A percentile compares a stretch with the other conserved stretches of the same genome.
These are phyloP conservation scores for Trypanosoma grayi DNA, from an alignment of 208 protist species.

Conservation along the genomic window DNA sequence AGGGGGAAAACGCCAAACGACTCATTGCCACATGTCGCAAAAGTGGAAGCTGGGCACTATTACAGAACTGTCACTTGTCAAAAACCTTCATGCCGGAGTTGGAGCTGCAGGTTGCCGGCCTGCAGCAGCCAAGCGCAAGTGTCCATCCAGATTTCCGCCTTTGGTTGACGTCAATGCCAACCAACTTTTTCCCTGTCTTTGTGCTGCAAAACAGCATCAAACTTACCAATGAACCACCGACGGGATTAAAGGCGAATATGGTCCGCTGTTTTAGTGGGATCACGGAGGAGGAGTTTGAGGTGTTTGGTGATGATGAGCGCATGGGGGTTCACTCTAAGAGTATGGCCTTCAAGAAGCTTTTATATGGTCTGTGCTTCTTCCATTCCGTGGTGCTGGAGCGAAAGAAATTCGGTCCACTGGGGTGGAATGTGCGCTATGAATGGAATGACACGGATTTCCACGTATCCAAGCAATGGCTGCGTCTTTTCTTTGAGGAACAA, in stretches of 20 bases:
- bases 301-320: conserved; percentile 32
- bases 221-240: conserved; percentile 98
- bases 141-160: conserved; percentile 93
- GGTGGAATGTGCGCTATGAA: conserved; percentile 98
- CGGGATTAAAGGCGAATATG: conserved; percentile 96
- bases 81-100: conserved; percentile 97
- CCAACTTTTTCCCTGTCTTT: conserved; percentile 96
- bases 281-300: conserved; percentile 81
- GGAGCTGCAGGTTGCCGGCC: conserved; percentile 86
- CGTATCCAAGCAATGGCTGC: conserved; percentile 93
- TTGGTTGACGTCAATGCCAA: conserved; percentile 98
- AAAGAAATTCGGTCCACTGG: conserved; percentile 96
- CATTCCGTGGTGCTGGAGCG: conserved; percentile 95
- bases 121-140: conserved; percentile 48
- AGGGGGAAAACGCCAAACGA: conserved; percentile 94
- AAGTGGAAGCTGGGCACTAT: conserved; percentile 93
- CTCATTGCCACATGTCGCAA: conserved; percentile 92
- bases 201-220: conserved; percentile 98
- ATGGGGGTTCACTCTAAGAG: conserved; percentile 67
- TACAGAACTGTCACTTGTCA: conserved; percentile 97
- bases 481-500: conserved; percentile 96
- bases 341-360: conserved; percentile 92
- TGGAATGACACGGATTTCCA: conserved; percentile 98
- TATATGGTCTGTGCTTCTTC: conserved; percentile 97
- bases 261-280: conserved; percentile 92